phyloP scores from a whole-genome alignment of 1,284 basidiomycete genomes.

The Sporisorium scitamineum region DNA sequence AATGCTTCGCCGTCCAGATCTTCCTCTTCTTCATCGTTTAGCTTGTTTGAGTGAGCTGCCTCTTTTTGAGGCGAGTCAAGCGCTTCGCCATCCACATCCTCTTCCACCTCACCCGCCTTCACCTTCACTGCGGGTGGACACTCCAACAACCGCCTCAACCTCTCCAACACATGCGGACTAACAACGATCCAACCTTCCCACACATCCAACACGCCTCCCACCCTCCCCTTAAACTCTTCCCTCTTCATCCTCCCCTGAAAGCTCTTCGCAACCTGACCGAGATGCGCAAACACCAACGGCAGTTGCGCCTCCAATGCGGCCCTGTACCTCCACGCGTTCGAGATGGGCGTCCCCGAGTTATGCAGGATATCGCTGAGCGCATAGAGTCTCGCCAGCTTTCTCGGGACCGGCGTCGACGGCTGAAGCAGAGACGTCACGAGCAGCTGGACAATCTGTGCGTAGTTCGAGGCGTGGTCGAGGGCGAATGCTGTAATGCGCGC shows the following conservation, averaged over 20 bases:
- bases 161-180: constrained; percentile 81
- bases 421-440: constrained; percentile 71
- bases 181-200: constrained; percentile 89
- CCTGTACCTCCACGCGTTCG: constrained; percentile 74
- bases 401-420: constrained; percentile 88
- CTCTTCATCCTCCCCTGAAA: constrained; percentile 57
- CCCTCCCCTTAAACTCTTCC: constrained; percentile 77
- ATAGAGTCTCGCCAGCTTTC: constrained; percentile 93
- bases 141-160: constrained; percentile 46
- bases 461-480: constrained; percentile 84
- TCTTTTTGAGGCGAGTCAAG: background rate
- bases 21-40: constrained; percentile 1
- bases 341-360: constrained; percentile 88
- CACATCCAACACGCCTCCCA: constrained; percentile 83
- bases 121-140: constrained; percentile 13
- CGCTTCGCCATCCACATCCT: constrained; percentile 36
- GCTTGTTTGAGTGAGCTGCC: background rate
- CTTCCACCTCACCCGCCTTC: background rate
- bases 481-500: constrained; percentile 95
- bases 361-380: constrained; percentile 97
- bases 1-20: constrained; percentile 42
- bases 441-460: constrained; percentile 72
- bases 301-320: constrained; percentile 48
- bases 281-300: constrained; percentile 55
- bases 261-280: constrained; percentile 44